Percentiles rank a stretch among this genome's conserved stretches.
Evolutionary conservation across 306 rosid species (phyloP).

Genomic region (Citrullus mucosospermus): DNA sequence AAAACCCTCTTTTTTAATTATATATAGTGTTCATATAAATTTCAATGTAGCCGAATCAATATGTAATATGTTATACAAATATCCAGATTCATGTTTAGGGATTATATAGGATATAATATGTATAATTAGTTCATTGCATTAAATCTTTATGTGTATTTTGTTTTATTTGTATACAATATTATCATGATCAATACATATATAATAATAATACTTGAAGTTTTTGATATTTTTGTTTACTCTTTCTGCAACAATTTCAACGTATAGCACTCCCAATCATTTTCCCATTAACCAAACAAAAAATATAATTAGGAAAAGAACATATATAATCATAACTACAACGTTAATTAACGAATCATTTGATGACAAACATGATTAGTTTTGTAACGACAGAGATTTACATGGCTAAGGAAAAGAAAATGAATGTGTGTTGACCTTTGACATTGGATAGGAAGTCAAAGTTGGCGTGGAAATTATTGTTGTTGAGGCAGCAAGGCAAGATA

Average conservation of each 20-base stretch:
- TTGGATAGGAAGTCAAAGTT: not conserved
- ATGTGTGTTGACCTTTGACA: slow-evolving; percentile 1
- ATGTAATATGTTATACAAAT: not conserved
- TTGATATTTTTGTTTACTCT: not conserved
- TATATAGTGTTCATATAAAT: not conserved
- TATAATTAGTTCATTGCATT: slow-evolving; percentile 1
- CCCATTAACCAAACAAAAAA: not conserved
- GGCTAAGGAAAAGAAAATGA: too few relatives aligned
- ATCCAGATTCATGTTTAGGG: slow-evolving; percentile 1
- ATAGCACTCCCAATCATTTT: not conserved
- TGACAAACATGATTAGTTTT: not conserved
- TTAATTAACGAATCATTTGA: not conserved
- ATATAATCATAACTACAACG: not conserved
- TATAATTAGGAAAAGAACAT: not conserved
- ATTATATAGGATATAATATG: not conserved
- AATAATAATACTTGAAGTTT: not conserved
- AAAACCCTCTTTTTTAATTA: not conserved
- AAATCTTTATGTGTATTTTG: not conserved
- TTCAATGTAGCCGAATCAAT: not conserved
- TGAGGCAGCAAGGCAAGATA: not conserved
- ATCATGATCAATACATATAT: not conserved
- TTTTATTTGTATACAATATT: not conserved
- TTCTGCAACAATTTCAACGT: not conserved
- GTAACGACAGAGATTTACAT: not conserved
- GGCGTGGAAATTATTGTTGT: not conserved